Base-by-base conservation (phyloP, 2,329 filamentous ascomycete genomes). In the Ambrosiella cleistominuta region DNA sequence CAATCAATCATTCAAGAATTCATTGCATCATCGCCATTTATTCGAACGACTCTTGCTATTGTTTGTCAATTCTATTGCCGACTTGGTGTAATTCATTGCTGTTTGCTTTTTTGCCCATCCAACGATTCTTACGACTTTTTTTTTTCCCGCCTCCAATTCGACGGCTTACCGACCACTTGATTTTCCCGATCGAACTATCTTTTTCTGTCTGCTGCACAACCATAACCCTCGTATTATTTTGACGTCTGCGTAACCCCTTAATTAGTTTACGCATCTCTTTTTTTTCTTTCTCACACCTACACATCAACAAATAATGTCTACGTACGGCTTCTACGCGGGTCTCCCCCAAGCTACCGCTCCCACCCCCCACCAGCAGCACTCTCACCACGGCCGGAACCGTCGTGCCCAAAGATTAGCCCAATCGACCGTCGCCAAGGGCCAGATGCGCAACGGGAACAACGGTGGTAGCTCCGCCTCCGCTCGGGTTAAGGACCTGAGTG, bases 371-470 rank as follows among this genome's bases (percentile, higher is more conserved):
- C 71, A 77, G 66, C 77, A 83, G 63, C 86, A 93, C 74, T 85
- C 80, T 70, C 85, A 91, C 72, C 86, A 93, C 70, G 84, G 82
- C 66, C 88, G 91, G 66, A 90, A 86, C 69, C 85, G 91, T 67
- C 81, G 91, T 68, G 86, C 85, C 49, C 86, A 89, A 61, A 82
- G 90, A 66, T 76, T 93, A 65, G 84, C 85, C 47, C 55, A 57
- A 44, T 54, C 50, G 4, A 60, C 58, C 19, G 83, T 88, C 56
- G 74, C 83, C 55, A 87, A 94, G 68, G 86, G 89, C 70, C 88
- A 95, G 71, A 89, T 88, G 68, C 86, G 89, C 62, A 83, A 85
- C 63, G 44, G 44, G 44, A 47, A 47, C 44, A 47, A 47, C 5
- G 44, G 44, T 47, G 37, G 37, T 19, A 39, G 35, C 35, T 53